Evolutionary conservation across 495 filamentous ascomycete genomes (phyloP), one percentile per base, ranked within the genome.

Genomic region (Penicillium daleae): DNA sequence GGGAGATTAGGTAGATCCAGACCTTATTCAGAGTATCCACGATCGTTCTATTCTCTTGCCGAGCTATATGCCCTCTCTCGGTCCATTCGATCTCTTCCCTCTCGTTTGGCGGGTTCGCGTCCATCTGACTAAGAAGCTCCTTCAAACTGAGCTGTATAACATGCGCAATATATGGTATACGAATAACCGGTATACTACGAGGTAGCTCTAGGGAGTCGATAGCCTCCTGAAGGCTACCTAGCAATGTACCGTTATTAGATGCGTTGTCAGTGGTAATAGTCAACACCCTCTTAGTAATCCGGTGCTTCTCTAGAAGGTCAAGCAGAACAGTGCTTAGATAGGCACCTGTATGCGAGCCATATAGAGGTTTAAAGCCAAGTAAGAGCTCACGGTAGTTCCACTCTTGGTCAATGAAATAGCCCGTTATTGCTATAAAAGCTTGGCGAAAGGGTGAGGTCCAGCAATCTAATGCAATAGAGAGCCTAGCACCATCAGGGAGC

Each of bases 391-490:
- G 54, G 26, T 72, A 72, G 12, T 59, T 59, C 68, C 37, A 71
- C 21, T 71, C 53, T 2, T 24, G 0, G 46, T 71, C 37, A 40
- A 71, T 29, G 26, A 68, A 68, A 26, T 69, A 72, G 31, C 66
- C 49, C n/a, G 60, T 69, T 2, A 67, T 57, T 4, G 60, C 61
- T 15, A 72, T 72, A 63, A 72, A 72, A 22, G 55, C 61, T 24
- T 63, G 21, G 8, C 8, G 54, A 35, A 66, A 63, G 32, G 31
- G 56, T 17, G 56, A 66, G 27, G 31, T 66, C 56, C 21, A 66
- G 52, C 44, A 63, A 42, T 66, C 51, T 24, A 66, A 52, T 60
- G 19, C 39, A 22, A 66, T 60, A 2, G 44, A 66, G 57, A 67
- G 44, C 26, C 27, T 33, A 35, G 3, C 39, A 31, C 21, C 31